Base-by-base conservation (phyloP, 208 protist genomes). In the Leishmania braziliensis region DNA sequence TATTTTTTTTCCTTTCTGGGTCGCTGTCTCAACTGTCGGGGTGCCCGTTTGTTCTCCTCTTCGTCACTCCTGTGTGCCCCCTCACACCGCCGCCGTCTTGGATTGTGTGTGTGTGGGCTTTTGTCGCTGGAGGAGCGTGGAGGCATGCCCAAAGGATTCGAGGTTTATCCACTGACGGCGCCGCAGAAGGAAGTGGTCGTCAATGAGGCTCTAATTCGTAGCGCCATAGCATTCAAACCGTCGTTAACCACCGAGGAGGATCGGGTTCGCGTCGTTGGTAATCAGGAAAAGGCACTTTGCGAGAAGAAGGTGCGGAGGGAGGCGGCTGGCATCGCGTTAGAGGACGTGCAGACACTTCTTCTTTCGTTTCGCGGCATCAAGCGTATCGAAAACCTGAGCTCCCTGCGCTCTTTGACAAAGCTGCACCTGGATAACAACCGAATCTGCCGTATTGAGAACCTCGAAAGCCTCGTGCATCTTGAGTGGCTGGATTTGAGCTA, bases 401-500 rank as follows among this genome's bases (percentile, higher is more conserved):
- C 90, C 8, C 89, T 99, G 18, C 80, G 88, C 36, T 87, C 86
- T 53, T 80, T 99, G 36, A 98, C 92, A 4, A 98, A 98, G 85
- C 89, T 99, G 76, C 90, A 97, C 65, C 88, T 99, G 50, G 98
- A 99, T 84, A 99, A 99, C 88, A 99, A 99, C 82, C 88, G 93
- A 70, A 99, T 99, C 78, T 82, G 82, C 51, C 88, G 83, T 36
- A 98, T 99, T 53, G 94, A 99, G 72, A 97, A 98, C 79, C 81
- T 99, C 23, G 88, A 88, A 16, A 89, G 97, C 69, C 85, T 99
- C 23, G 89, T 89, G 12, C 85, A 93, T 53, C 88, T 99, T 20
- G 75, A 93, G 73, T 94, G 87, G 89, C 84, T 98, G 0, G 95
- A 99, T 81, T 86, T 99, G 36, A 98, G 97, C 79, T 99, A 98